Percentiles rank a stretch among this genome's conserved stretches.
Evolutionary conservation across 768 basidiomycete genomes (phyloP).

Genomic region (Rhodotorula kratochvilovae): DNA sequence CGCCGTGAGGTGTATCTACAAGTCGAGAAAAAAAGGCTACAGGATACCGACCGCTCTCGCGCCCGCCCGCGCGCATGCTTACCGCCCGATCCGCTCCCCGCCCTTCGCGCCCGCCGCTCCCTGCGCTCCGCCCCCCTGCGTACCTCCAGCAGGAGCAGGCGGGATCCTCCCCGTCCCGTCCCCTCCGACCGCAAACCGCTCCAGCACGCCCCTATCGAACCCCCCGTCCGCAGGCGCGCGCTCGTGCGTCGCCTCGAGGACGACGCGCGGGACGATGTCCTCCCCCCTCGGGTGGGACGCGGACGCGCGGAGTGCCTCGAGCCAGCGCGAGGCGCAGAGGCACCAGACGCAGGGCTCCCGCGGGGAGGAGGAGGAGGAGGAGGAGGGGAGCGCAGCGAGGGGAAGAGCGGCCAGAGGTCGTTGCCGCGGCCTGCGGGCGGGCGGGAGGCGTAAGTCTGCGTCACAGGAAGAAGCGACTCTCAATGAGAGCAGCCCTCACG

Average conservation of each 20-base stretch:
- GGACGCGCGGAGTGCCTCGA: constrained; percentile 20
- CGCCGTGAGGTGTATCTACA: no score
- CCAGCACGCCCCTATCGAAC: constrained; percentile 7
- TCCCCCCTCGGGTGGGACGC: constrained; percentile 16
- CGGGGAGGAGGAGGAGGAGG: constrained; percentile 8
- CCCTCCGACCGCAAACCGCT: constrained; percentile 2
- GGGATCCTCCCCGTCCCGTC: constrained; percentile 2
- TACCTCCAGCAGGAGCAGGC: no score
- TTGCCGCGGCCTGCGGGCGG: constrained; percentile 1
- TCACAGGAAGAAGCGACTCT: no score
- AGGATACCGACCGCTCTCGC: no score
- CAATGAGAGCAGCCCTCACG: neutral
- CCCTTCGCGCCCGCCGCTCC: no score
- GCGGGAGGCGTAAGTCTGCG: neutral
- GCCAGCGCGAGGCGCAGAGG: constrained; percentile 32
- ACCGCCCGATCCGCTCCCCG: no score
- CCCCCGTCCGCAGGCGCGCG: constrained; percentile 14
- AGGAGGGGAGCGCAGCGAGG: neutral
- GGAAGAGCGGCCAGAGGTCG: constrained; percentile 9
- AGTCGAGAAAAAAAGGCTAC: no score
- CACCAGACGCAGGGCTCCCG: constrained; percentile 19
- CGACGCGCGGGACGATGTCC: constrained; percentile 31
- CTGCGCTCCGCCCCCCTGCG: no score
- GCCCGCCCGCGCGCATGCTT: no score
- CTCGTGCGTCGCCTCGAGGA: constrained; percentile 36